Base-by-base conservation (phyloP, 2,329 filamentous ascomycete genomes). In the Zasmidium citrigriseum region DNA sequence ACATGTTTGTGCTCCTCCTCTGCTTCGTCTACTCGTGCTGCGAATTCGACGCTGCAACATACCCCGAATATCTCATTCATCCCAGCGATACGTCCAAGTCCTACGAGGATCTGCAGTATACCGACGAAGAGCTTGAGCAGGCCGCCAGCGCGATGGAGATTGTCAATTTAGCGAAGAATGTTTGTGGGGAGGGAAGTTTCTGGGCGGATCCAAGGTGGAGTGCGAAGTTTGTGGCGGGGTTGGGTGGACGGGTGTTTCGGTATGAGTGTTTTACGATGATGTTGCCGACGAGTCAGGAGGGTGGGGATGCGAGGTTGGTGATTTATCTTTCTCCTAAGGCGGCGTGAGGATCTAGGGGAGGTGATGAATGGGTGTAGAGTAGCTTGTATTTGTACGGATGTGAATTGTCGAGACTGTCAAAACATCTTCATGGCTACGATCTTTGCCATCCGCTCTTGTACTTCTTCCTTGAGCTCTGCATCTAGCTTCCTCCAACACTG, bases 1-100 rank as follows among this genome's bases (percentile, higher is more conserved):
- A 74, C 46, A 63, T 73, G 14, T 72, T 72, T 55, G 72, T 73
- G 0, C 57, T 75, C 24, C 61, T 71, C 7, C 62, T 75, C 10
- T 73, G 70, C 57, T 70, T 53, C 44, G 22, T 57, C 27, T 57
- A 48, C 44, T 52, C 49, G 16, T 24, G 22, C 49, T 47, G 55
- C 41, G 55, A 41, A 20, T 52, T 57, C 25, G 22, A 29, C 23
- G 46, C 34, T 11, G 22, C 22, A 25, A 24, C 46, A 20, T 54
- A 54, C 23, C 55, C 55, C 1, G 55, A 57, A 21, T 57, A 57
- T 44, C 44, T 57, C 23, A 24, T 24, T 16, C 41, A 51, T 10
- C 44, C 48, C 2, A 20, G 24, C 9, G 38, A 48, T n/a, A n/a
- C n/a, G 21, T 50, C 12, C 22, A 20, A 49, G 14, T 47, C 38